A percentile compares a stretch with the other conserved stretches of the same genome.
phyloP scores from a whole-genome alignment of 352 stramenopile genomes.

The Phytopythium litorale region DNA sequence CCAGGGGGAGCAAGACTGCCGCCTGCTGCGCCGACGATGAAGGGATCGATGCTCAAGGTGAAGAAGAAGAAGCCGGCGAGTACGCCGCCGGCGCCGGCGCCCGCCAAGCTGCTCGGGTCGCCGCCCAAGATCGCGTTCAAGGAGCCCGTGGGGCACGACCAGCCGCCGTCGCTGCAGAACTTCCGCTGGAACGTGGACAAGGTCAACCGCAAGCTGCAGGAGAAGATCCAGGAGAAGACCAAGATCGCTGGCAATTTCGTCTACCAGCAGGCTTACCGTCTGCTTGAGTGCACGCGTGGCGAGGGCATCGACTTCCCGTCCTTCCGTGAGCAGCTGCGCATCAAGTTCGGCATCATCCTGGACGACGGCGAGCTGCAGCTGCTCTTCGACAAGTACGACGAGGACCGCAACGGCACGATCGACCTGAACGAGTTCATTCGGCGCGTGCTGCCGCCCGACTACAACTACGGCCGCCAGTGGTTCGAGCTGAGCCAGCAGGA shows the following conservation, averaged over 20 bases:
- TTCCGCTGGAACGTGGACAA: conserved; percentile 81
- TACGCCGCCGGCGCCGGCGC: neutral
- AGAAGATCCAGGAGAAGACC: conserved; percentile 86
- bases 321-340: conserved; percentile 68
- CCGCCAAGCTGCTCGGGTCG: conserved; percentile 34
- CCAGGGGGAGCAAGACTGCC: too few relatives aligned
- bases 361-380: conserved; percentile 64
- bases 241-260: conserved; percentile 82
- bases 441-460: conserved; percentile 68
- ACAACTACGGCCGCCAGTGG: conserved; percentile 71
- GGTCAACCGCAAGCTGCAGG: conserved; percentile 76
- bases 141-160: conserved; percentile 51
- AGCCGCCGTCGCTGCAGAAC: conserved; percentile 59
- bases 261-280: conserved; percentile 81
- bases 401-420: conserved; percentile 74
- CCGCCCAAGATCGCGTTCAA: conserved; percentile 57
- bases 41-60: conserved; percentile 35
- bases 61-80: conserved; percentile 23
- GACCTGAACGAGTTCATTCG: conserved; percentile 83
- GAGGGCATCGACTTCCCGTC: conserved; percentile 76
- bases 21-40: conserved; percentile 18
- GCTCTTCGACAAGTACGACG: conserved; percentile 86
- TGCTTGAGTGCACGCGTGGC: conserved; percentile 68
- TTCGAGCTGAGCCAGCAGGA: conserved; percentile 72
- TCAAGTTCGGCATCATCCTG: conserved; percentile 80